These are phyloP conservation scores for Solanum corneliomulleri DNA, from an alignment of 257 asterid genomes.

Conservation along the genomic window DNA sequence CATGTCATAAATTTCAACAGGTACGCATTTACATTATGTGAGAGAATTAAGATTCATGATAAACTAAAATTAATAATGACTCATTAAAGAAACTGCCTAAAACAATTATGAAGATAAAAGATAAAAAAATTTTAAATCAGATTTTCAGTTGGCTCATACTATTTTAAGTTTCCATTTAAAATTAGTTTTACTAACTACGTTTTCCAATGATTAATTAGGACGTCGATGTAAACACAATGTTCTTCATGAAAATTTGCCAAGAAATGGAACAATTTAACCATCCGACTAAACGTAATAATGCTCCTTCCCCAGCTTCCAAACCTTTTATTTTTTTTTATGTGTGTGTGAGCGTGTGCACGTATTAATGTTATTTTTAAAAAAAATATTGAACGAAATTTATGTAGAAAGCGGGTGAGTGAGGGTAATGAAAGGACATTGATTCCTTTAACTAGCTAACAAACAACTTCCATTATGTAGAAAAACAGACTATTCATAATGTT, in stretches of 20 bases:
- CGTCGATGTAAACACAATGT: not conserved
- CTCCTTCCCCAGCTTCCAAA: too few species aligned
- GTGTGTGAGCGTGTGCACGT: not conserved
- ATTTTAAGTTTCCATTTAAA: too few species aligned
- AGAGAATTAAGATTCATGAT: not conserved
- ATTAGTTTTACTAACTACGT: not conserved
- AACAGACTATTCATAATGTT: too few species aligned
- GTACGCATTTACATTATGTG: not conserved
- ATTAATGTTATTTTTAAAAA: too few species aligned
- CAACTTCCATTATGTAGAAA: not conserved
- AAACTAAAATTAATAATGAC: not conserved
- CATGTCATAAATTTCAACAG: too few species aligned
- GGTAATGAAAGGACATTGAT: not conserved
- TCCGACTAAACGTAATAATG: not conserved
- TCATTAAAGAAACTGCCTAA: not conserved
- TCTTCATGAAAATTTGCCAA: too few species aligned
- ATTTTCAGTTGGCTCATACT: not conserved
- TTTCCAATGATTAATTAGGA: not conserved
- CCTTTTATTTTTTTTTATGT: not conserved
- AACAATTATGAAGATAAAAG: not conserved
- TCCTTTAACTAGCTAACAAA: not conserved
- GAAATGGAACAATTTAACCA: not conserved
- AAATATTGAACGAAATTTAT: not conserved
- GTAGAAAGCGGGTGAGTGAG: not conserved
- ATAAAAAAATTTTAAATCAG: too few species aligned